Evolutionary conservation across 108 stramenopile genomes (phyloP).

Genomic region (Nitzschia palea): DNA sequence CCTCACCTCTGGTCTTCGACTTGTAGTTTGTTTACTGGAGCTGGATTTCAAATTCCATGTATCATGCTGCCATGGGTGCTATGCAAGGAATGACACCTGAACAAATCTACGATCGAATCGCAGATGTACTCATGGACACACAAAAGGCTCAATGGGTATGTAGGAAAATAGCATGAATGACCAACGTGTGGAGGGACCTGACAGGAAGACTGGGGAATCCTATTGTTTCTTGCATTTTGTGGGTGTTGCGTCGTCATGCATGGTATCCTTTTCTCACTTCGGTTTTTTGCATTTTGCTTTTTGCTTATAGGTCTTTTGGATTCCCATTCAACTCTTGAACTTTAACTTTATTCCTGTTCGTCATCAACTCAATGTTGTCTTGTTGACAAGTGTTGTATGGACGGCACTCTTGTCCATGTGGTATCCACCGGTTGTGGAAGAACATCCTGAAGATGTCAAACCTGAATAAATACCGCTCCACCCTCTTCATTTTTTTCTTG

Average conservation of each 20-base stretch:
- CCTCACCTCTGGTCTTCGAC: constrained; percentile 3
- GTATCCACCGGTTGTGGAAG: constrained; percentile 67
- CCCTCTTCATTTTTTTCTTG: too few relatives aligned
- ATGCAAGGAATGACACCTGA: constrained; percentile 58
- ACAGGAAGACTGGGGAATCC: not conserved
- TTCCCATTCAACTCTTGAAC: constrained; percentile 71
- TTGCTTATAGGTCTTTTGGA: constrained; percentile 60
- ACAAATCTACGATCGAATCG: constrained; percentile 62
- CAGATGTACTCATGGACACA: constrained; percentile 65
- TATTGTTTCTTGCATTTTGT: not conserved
- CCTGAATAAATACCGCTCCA: too few relatives aligned
- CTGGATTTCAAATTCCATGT: constrained; percentile 74
- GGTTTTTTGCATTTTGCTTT: not conserved
- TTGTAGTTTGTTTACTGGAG: constrained; percentile 79
- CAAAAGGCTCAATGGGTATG: constrained; percentile 44
- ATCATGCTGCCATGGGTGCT: constrained; percentile 80
- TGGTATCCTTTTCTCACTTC: not conserved
- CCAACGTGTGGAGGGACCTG: too few relatives aligned
- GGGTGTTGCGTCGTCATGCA: too few relatives aligned
- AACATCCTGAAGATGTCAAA: too few relatives aligned
- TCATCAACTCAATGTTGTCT: constrained; percentile 81
- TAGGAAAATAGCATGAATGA: not conserved
- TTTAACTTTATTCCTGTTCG: constrained; percentile 75
- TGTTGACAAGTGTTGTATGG: constrained; percentile 76
- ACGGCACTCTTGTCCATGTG: constrained; percentile 75